Evolutionary conservation across 768 basidiomycete species (phyloP), one percentile per base, ranked within the genome.

Genomic region (Tricholoma sp.): DNA sequence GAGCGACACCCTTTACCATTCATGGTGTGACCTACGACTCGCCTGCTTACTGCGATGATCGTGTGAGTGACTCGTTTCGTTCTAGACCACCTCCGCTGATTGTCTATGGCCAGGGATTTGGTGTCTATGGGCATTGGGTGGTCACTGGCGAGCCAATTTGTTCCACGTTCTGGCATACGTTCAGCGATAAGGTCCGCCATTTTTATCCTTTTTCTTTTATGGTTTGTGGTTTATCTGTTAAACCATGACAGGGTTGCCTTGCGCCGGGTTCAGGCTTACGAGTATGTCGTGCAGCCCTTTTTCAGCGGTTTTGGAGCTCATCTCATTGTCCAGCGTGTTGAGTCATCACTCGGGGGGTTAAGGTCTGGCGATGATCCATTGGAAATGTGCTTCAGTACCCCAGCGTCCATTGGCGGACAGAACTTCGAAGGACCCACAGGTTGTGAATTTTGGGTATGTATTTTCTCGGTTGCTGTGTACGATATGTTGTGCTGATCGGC

Each of bases 1-100:
- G 45, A 53, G 45, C 50, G 1, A 65, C 59, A 6, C 50, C 59
- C 1, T 49, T 63, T 0, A 61, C 58, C 37, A 54, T 65, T 17
- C 61, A 61, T 32, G 60, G 52, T 11, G 48, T 59, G 15, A 55
- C 57, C 6, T 65, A 59, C 28, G 36, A 58, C 24, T 41, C 39
- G 1, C 64, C 64, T 4, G n/a, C 51, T 48, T 42, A 24, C n/a
- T 65, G 64, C 34, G 60, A 61, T 32, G 54, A 61, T 28, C 56
- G 11, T 9, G 60, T 61, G 34, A 4, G 59, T 39, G 15, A 29
- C 12, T 12, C 9, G 10, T 32, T 31, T 48, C 6, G 20, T 31
- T 47, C n/a, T n/a, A n/a, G n/a, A n/a, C n/a, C n/a, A n/a, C n/a
- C n/a, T n/a, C n/a, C n/a, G n/a, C n/a, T n/a, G n/a, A n/a, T n/a